These are phyloP conservation scores for Coemansia sp. DNA, from an alignment of 192 early-diverging fungal species.

Conservation along the genomic window DNA sequence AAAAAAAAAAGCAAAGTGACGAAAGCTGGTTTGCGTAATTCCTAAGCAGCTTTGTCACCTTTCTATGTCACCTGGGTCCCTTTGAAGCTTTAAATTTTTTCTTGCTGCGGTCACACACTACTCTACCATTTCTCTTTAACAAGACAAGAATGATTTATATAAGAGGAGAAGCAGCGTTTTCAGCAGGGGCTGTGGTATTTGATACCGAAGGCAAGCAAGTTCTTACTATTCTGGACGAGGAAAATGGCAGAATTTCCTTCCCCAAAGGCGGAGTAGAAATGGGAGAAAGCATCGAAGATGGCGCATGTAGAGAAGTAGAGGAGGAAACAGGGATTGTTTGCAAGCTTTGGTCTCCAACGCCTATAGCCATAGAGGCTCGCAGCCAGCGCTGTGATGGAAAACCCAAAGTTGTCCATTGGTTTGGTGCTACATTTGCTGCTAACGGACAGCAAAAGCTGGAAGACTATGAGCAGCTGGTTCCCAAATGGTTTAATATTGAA, in stretches of 20 bases:
- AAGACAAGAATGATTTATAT: conserved; percentile 20
- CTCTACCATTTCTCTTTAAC: background rate
- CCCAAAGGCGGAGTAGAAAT: conserved; percentile 42
- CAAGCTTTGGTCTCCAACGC: conserved; percentile 14
- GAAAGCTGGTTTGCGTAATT: background rate
- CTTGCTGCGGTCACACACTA: conserved; percentile 4
- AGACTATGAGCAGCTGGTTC: conserved; percentile 16
- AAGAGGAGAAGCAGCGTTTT: conserved; percentile 21
- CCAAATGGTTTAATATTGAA: conserved; percentile 21
- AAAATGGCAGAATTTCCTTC: conserved; percentile 12
- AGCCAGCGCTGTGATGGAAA: conserved; percentile 9
- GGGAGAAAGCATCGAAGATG: conserved; percentile 21
- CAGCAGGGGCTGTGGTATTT: conserved; percentile 49
- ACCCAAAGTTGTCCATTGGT: conserved; percentile 49
- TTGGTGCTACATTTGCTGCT: conserved; percentile 24
- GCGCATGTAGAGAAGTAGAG: conserved; percentile 34
- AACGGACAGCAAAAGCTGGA: conserved; percentile 23
- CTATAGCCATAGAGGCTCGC: conserved; percentile 29
- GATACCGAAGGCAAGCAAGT: conserved; percentile 10
- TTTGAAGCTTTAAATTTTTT: background rate
- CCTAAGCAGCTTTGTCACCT: background rate
- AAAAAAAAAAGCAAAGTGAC: background rate
- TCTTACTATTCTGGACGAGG: conserved; percentile 17
- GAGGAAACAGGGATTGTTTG: conserved; percentile 43
- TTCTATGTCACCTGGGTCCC: conserved; percentile 4